Conservation (phyloP, 768 basidiomycete species). For the Trichaptum fuscoviolaceum region DNA sequence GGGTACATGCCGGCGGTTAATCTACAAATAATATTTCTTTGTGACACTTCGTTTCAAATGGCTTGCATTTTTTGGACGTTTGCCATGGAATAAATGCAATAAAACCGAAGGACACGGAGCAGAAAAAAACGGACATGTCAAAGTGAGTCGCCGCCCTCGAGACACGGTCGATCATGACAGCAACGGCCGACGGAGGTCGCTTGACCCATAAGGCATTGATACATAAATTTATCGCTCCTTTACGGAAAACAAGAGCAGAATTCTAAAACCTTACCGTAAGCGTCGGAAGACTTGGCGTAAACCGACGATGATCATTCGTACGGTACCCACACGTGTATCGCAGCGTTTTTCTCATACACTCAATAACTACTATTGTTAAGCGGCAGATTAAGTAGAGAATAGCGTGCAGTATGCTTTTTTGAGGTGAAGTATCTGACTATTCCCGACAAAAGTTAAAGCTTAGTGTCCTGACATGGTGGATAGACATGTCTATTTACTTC, state of each 20-base stretch:
- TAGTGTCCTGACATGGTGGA: background rate
- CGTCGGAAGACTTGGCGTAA: background rate
- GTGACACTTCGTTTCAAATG: background rate
- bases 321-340: background rate
- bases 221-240: background rate
- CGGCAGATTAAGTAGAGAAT: background rate
- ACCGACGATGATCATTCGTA: background rate
- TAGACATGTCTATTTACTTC: background rate
- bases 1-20: background rate
- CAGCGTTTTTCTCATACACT: background rate
- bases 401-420: background rate
- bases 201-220: background rate
- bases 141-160: background rate
- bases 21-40: background rate
- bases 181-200: background rate
- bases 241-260: background rate
- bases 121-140: background rate
- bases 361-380: background rate
- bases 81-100: background rate
- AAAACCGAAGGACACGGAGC: background rate
- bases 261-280: background rate
- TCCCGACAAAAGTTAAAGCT: background rate
- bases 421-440: no score
- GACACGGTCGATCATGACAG: background rate
- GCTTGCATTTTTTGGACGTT: background rate